These are phyloP conservation scores for Epichloe sp. DNA, from an alignment of 2,329 filamentous ascomycete genomes.

Conservation along the genomic window DNA sequence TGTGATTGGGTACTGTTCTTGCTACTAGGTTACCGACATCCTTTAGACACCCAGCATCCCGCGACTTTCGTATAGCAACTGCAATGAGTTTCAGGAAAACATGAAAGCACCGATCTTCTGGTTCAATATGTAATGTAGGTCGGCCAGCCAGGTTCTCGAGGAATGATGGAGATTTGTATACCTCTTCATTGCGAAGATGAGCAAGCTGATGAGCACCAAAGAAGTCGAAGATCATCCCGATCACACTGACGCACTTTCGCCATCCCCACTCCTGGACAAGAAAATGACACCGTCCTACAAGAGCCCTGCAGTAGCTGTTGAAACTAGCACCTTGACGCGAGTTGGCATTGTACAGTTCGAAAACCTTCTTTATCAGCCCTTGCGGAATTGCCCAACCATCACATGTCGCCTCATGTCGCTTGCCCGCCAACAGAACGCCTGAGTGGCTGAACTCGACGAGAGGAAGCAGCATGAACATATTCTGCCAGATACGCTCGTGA, in stretches of 20 bases:
- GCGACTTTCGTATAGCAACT: slow-evolving; percentile 39
- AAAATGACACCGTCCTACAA: slow-evolving; percentile 48
- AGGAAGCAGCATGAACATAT: slow-evolving; percentile 47
- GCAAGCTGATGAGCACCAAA: slow-evolving; percentile 49
- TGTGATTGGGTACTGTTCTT: slow-evolving; percentile 52
- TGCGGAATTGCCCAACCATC: slow-evolving; percentile 52
- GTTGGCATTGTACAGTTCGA: slow-evolving; percentile 44
- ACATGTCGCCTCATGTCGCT: slow-evolving; percentile 14
- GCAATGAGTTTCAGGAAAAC: slow-evolving; percentile 53
- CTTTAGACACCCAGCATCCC: slow-evolving; percentile 33
- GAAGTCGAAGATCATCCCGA: slow-evolving; percentile 54
- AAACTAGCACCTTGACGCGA: slow-evolving; percentile 44
- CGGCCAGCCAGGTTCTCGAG: slow-evolving; percentile 38
- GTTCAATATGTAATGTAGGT: slow-evolving; percentile 35
- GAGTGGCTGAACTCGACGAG: slow-evolving; percentile 44
- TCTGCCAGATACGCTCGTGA: slow-evolving; percentile 45
- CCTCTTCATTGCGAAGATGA: slow-evolving; percentile 52
- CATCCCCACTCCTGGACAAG: slow-evolving; percentile 54
- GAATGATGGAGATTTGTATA: slow-evolving; percentile 46
- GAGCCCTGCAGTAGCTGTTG: slow-evolving; percentile 49
- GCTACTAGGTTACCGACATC: slow-evolving; percentile 48
- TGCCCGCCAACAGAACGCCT: slow-evolving; percentile 32
- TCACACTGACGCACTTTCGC: slow-evolving; percentile 41
- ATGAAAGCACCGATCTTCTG: slow-evolving; percentile 51
- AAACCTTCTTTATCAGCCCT: slow-evolving; percentile 41